Evolutionary conservation across 2,329 filamentous ascomycete species (phyloP).

Genomic region (Fusarium tricinctum): DNA sequence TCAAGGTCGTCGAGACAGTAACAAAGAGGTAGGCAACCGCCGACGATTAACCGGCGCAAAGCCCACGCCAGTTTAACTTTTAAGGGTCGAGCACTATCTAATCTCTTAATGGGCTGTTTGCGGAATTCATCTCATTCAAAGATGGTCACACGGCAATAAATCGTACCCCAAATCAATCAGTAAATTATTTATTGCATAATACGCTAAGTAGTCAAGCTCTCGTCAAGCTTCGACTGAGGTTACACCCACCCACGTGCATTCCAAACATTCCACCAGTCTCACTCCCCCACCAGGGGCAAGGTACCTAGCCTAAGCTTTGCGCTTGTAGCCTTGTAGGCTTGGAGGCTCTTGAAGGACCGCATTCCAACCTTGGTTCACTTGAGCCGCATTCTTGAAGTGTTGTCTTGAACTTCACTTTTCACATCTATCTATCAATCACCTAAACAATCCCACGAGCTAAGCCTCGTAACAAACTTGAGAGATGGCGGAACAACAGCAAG

Average conservation of each 20-base stretch:
- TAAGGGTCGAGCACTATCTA: conserved; percentile 4
- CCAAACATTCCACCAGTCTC: conserved; percentile 30
- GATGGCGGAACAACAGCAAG: conserved; percentile 73
- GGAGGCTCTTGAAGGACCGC: conserved; percentile 11
- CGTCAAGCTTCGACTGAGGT: conserved; percentile 25
- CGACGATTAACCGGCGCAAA: conserved; percentile 26
- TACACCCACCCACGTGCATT: conserved; percentile 36
- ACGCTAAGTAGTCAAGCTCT: neutral
- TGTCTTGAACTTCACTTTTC: neutral
- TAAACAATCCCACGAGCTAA: conserved; percentile 31
- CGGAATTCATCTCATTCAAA: neutral
- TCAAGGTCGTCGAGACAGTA: conserved; percentile 31
- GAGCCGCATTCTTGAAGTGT: conserved; percentile 4
- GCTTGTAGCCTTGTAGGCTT: conserved; percentile 2
- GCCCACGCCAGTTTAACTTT: neutral
- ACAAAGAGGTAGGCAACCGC: conserved; percentile 40
- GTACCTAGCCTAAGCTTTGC: conserved; percentile 8
- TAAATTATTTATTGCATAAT: conserved; percentile 9
- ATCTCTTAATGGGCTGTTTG: conserved; percentile 9
- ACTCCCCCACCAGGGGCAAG: conserved; percentile 32
- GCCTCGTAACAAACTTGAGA: conserved; percentile 33
- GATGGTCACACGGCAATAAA: neutral
- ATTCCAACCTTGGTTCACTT: conserved; percentile 12
- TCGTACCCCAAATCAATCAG: neutral
- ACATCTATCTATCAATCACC: neutral